phyloP scores from a whole-genome alignment of 176 grass and related monocot species.

The maize (Zea mays) region DNA sequence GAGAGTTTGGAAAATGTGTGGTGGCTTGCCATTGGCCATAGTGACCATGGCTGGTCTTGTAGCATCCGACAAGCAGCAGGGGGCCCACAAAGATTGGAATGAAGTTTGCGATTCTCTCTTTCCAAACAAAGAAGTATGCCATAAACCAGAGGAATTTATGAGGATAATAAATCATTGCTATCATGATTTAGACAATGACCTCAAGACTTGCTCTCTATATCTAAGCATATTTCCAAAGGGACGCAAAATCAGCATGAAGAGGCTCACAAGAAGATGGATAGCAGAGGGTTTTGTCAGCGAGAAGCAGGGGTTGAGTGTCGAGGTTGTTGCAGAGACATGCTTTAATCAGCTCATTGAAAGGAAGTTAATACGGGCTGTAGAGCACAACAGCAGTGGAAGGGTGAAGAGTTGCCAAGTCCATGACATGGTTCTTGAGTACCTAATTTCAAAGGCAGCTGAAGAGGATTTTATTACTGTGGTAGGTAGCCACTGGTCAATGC shows the following conservation, averaged over 20 bases:
- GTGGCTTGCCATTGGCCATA: constrained; percentile 9
- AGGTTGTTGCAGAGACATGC: background rate
- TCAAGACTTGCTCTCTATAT: constrained; percentile 9
- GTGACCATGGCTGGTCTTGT: background rate
- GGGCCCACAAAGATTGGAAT: background rate
- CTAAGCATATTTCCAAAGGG: constrained; percentile 17
- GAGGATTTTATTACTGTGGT: background rate
- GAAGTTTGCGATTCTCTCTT: background rate
- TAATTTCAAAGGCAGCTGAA: background rate
- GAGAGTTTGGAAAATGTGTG: background rate
- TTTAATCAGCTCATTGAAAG: background rate
- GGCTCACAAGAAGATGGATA: background rate
- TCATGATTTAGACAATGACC: background rate
- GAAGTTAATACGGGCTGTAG: background rate
- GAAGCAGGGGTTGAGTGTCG: background rate
- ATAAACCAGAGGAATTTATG: background rate
- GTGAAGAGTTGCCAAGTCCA: background rate
- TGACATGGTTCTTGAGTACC: background rate
- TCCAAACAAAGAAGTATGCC: background rate
- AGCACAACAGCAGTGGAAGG: background rate
- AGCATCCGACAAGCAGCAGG: background rate
- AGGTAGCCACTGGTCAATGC: background rate
- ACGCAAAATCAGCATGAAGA: background rate
- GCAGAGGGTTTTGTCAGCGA: background rate
- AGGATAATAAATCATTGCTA: background rate